Conservation (phyloP, 148 eudicot species). For the Rhododendron ovatum region DNA sequence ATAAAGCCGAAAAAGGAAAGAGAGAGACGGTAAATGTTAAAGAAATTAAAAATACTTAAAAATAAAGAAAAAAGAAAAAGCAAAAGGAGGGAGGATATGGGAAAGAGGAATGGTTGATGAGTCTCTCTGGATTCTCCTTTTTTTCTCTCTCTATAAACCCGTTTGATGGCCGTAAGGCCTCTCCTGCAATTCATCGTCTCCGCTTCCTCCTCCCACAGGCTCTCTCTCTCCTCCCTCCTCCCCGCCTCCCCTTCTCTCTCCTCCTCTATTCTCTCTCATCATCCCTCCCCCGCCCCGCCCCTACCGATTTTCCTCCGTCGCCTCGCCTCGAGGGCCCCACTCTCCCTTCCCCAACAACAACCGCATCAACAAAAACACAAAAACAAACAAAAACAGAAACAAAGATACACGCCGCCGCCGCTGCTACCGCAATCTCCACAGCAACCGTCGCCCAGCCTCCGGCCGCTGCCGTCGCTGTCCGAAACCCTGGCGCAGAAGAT, state of each 20-base stretch:
- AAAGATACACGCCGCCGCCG: constrained; percentile 11
- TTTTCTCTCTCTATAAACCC: background rate
- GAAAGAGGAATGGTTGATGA: background rate
- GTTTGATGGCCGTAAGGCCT: constrained; percentile 74
- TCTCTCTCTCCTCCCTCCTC: background rate
- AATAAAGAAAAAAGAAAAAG: background rate
- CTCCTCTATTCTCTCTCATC: background rate
- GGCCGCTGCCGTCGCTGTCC: constrained; percentile 15
- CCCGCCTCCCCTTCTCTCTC: background rate
- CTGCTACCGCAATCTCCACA: constrained; percentile 13
- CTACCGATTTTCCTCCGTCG: constrained; percentile 19
- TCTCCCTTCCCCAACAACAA: constrained; percentile 15
- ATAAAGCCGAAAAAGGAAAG: background rate
- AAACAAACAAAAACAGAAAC: constrained; percentile 3
- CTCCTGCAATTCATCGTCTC: constrained; percentile 35
- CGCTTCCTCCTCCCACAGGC: background rate
- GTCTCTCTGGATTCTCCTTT: background rate
- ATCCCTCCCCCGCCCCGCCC: background rate
- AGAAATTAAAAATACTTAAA: background rate
- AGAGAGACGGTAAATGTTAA: background rate
- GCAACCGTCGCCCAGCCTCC: constrained; percentile 15
- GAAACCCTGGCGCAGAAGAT: constrained; percentile 89
- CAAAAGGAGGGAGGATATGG: background rate
- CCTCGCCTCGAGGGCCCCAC: constrained; percentile 22
- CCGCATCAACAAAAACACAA: background rate